These are phyloP conservation scores for Bidens hawaiensis DNA, from an alignment of 140 eudicot species.

Conservation along the genomic window DNA sequence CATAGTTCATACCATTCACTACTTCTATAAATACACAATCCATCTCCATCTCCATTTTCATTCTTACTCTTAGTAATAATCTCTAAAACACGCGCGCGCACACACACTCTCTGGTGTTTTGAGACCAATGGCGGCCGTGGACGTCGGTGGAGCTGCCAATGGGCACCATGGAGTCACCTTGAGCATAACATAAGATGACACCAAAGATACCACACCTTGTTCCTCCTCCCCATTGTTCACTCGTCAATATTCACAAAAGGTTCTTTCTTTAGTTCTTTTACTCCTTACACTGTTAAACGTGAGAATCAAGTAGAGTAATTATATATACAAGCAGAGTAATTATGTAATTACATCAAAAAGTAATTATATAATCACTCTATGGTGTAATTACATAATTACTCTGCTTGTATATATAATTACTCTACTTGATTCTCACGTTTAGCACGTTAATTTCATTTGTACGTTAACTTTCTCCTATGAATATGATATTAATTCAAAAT, in stretches of 20 bases:
- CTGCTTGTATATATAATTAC: too few relatives aligned
- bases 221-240: conserved; percentile 20
- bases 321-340: too few relatives aligned
- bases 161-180: conserved; percentile 29
- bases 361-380: too few relatives aligned
- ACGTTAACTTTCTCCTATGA: too few relatives aligned
- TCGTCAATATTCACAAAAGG: conserved; percentile 27
- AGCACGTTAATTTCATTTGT: too few relatives aligned
- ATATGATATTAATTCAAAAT: too few relatives aligned
- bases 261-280: neutral
- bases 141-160: conserved; percentile 11
- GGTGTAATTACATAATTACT: too few relatives aligned
- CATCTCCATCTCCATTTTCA: neutral
- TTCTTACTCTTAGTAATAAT: neutral
- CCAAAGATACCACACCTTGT: conserved; percentile 2
- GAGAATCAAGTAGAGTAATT: too few relatives aligned
- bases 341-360: too few relatives aligned
- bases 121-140: conserved; percentile 18
- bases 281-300: too few relatives aligned
- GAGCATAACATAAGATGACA: conserved; percentile 19
- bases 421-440: too few relatives aligned
- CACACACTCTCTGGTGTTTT: neutral
- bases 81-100: neutral
- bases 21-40: conserved; percentile 17
- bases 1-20: neutral